A percentile compares a stretch with the other conserved stretches of the same genome.
These are phyloP conservation scores for Penicillium sp. DNA, from an alignment of 2,329 filamentous ascomycete species.

Conservation along the genomic window DNA sequence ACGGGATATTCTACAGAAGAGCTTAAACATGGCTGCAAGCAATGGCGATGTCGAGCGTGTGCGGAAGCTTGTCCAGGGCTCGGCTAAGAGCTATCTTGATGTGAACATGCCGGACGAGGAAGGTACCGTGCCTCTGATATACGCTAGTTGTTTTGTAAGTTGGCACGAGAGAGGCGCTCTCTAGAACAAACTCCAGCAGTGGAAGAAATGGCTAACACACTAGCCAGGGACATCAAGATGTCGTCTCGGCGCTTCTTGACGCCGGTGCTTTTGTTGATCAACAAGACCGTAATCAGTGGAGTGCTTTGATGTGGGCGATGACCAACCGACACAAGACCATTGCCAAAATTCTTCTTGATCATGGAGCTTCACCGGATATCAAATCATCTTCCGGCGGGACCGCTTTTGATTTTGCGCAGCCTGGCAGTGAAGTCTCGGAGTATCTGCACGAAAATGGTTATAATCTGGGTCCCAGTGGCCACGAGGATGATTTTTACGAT, in stretches of 20 bases:
- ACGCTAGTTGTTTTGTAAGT: slow-evolving; percentile 91
- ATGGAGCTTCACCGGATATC: slow-evolving; percentile 89
- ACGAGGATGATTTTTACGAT: slow-evolving; percentile 81
- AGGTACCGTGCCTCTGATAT: slow-evolving; percentile 92
- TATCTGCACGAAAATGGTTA: slow-evolving; percentile 95
- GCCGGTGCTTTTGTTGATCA: slow-evolving; percentile 84
- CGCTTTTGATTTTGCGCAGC: slow-evolving; percentile 90
- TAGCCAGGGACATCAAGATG: slow-evolving; percentile 72
- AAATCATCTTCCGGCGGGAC: slow-evolving; percentile 91
- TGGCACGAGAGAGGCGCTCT: no score
- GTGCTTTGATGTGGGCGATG: slow-evolving; percentile 98
- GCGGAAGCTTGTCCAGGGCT: slow-evolving; percentile 65
- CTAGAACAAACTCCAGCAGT: no score
- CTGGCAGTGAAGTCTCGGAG: slow-evolving; percentile 92
- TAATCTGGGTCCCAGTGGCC: slow-evolving; percentile 43
- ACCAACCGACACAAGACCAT: slow-evolving; percentile 96
- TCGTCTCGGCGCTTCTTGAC: slow-evolving; percentile 75
- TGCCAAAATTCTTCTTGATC: slow-evolving; percentile 84
- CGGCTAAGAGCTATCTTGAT: slow-evolving; percentile 69
- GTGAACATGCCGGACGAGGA: slow-evolving; percentile 87
- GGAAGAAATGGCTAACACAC: not conserved
- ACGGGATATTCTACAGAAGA: slow-evolving; percentile 72
- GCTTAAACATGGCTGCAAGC: slow-evolving; percentile 89
- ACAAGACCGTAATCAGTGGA: slow-evolving; percentile 96
- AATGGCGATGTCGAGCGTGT: slow-evolving; percentile 88